A percentile compares a stretch with the other conserved stretches of the same genome.
phyloP scores from a whole-genome alignment of 495 filamentous ascomycete genomes.

The Letharia lupina region DNA sequence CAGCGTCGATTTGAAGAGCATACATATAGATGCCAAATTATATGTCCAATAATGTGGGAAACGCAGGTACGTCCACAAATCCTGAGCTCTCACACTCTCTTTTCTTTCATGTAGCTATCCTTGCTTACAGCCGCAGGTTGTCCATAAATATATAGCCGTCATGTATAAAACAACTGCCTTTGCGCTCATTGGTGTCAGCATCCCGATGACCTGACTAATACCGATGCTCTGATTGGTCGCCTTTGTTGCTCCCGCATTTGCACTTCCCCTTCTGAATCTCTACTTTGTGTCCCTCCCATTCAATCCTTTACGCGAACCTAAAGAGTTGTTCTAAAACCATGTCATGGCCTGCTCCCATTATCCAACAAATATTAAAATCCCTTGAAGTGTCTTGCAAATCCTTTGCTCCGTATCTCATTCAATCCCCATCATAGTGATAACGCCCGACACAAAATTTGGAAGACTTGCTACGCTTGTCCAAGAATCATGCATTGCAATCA shows the following conservation, averaged over 20 bases:
- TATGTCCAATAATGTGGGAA: background rate
- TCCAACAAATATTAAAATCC: background rate
- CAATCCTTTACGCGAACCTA: no score
- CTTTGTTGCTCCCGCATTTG: background rate
- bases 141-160: background rate
- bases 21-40: background rate
- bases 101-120: background rate
- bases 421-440: background rate
- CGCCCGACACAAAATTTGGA: background rate
- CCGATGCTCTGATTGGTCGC: constrained; percentile 16
- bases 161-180: background rate
- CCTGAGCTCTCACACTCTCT: background rate
- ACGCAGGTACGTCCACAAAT: background rate
- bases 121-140: background rate
- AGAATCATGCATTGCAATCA: background rate
- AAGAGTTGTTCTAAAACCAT: no score
- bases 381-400: background rate
- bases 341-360: background rate
- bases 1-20: background rate
- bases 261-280: background rate
- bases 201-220: constrained; percentile 11
- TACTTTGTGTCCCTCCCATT: background rate
- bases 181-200: background rate
- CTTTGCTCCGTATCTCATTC: background rate
- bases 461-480: background rate